Evolutionary conservation across 106 monocot species (phyloP).

Genomic region (Triglochin maritima): DNA sequence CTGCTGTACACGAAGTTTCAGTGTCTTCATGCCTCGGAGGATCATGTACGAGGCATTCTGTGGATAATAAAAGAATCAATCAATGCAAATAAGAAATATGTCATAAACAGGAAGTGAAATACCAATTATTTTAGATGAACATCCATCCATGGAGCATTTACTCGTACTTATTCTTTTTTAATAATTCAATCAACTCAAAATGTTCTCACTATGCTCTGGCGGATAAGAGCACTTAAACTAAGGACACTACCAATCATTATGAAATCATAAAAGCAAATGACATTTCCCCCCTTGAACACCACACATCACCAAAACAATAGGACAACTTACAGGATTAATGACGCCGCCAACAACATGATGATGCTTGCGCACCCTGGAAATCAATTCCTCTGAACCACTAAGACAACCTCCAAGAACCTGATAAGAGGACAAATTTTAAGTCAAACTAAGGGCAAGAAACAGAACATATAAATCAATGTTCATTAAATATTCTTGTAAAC

Average conservation of each 20-base stretch:
- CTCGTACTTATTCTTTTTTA: no score
- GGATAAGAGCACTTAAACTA: no score
- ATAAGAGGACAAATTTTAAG: background rate
- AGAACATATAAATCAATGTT: background rate
- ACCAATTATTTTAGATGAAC: no score
- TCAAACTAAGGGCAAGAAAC: background rate
- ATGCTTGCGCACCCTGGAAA: slow-evolving; percentile 68
- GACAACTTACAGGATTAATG: slow-evolving; percentile 76
- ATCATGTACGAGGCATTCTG: slow-evolving; percentile 94
- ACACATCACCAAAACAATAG: no score
- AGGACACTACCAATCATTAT: no score
- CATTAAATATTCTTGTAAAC: slow-evolving; percentile 7
- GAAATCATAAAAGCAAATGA: no score
- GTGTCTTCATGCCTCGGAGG: slow-evolving; percentile 89
- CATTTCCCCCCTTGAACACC: no score
- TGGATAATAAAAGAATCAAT: background rate
- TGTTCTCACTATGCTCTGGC: no score
- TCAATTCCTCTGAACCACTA: slow-evolving; percentile 68
- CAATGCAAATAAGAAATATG: background rate
- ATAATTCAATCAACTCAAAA: no score
- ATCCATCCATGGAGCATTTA: no score
- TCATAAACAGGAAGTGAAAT: background rate
- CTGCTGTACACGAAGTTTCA: slow-evolving; percentile 89
- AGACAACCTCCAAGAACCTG: slow-evolving; percentile 92
- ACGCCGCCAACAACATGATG: slow-evolving; percentile 89